These are phyloP conservation scores for Hanseniaspora valbyensis DNA, from an alignment of 805 yeast genomes.

Conservation along the genomic window DNA sequence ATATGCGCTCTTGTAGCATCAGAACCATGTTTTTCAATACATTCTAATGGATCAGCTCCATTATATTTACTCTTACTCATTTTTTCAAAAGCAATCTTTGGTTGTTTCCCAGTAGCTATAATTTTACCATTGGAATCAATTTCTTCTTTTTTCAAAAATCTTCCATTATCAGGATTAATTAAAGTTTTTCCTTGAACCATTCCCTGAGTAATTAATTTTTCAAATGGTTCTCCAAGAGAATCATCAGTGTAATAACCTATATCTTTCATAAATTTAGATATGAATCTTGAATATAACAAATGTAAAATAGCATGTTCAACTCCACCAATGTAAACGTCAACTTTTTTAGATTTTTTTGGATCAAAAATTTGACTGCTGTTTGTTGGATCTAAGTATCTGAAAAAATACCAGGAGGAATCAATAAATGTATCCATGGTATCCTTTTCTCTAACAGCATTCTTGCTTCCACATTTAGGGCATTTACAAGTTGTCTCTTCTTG, in stretches of 20 bases:
- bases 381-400: conserved; percentile 68
- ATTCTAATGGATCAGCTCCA: conserved; percentile 80
- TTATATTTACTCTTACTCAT: conserved; percentile 95
- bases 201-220: conserved; percentile 77
- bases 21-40: conserved; percentile 70
- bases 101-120: conserved; percentile 39
- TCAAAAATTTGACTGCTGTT: conserved; percentile 48
- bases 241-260: conserved; percentile 59
- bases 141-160: conserved; percentile 72
- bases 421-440: conserved; percentile 98
- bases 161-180: conserved; percentile 57
- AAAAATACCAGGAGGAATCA: conserved; percentile 94
- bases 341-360: conserved; percentile 48
- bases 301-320: conserved; percentile 95
- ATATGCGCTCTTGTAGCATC: conserved; percentile 93
- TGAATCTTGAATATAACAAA: conserved; percentile 72
- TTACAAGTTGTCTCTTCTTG: conserved; percentile 40
- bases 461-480: conserved; percentile 70
- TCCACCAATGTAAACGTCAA: conserved; percentile 87
- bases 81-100: conserved; percentile 62
- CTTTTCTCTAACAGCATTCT: conserved; percentile 72
- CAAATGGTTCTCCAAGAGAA: conserved; percentile 68
- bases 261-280: conserved; percentile 64
- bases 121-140: conserved; percentile 36
- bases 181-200: conserved; percentile 94